Base-by-base conservation (phyloP, 768 basidiomycete genomes). In the Favolaschia claudopus region DNA sequence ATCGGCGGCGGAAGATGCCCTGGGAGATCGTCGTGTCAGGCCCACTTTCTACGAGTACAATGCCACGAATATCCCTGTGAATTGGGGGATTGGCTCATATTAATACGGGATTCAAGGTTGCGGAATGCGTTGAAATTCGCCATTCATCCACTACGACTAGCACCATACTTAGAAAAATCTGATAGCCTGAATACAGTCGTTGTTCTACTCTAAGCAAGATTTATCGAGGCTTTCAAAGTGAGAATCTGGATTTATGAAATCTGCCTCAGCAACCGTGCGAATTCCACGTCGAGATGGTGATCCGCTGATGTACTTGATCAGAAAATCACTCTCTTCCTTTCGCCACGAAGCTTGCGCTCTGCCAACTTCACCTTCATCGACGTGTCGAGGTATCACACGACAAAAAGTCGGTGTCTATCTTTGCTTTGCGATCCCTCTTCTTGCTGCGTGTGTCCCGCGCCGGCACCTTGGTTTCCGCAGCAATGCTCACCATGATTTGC, bases 1-100 rank as follows among this genome's bases (percentile, higher is more conserved):
- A 5, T 81, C 76, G 56, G 79, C 80, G 8, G 81, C 78, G 38
- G 78, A 83, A 70, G 79, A 81, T 63, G 75, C 69, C 43, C 25
- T 64, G 15, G 63, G 63, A 24, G 51, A 60, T 20, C 45, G 63
- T 7, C 44, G 63, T 15, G 63, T 65, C 31, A 65, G 50, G 22
- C 63, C 63, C 12, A 65, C 63, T 0, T 65, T 61, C 24, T 58
- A 61, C 45, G 55, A 65, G 40, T 61, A 50, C 33, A 61, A 65
- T 32, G 63, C 63, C 12, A 65, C 60, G 6, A 65, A 65, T 43
- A 65, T 64, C 24, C 63, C 63, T 2, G 63, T 64, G 37, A 64
- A 64, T 39, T 64, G 54, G 63, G 58, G 58, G 6, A 48, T 64
- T 43, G 58, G 62, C 14, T 59, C 62, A 4, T 63, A 55, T 10